These are phyloP conservation scores for Diddensiella transvaalensis DNA, from an alignment of 805 yeast genomes.

Conservation along the genomic window DNA sequence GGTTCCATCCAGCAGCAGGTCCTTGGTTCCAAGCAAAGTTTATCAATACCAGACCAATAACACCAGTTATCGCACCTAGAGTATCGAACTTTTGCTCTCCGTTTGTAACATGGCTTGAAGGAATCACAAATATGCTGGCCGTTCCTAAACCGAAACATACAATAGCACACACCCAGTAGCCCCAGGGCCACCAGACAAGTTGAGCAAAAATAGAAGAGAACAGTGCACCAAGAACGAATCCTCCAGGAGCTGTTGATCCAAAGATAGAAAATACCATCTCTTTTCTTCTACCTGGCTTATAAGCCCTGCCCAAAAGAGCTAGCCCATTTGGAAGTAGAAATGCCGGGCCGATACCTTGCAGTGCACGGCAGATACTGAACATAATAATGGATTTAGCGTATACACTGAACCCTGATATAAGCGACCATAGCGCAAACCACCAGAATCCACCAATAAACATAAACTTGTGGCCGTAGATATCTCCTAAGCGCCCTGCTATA, in stretches of 20 bases:
- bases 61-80: constrained; percentile 54
- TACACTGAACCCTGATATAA: constrained; percentile 55
- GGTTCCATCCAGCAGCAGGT: constrained; percentile 65
- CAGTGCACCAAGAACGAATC: constrained; percentile 53
- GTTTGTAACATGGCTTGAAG: constrained; percentile 17
- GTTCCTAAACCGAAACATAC: constrained; percentile 23
- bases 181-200: constrained; percentile 58
- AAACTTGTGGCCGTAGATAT: constrained; percentile 58
- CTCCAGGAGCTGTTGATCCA: constrained; percentile 62
- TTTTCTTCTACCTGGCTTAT: constrained; percentile 47
- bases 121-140: constrained; percentile 30
- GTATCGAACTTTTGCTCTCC: constrained; percentile 40
- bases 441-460: constrained; percentile 52
- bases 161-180: constrained; percentile 47
- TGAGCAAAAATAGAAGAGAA: constrained; percentile 49
- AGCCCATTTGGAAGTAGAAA: constrained; percentile 56
- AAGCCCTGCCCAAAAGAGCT: constrained; percentile 46
- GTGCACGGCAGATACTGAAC: constrained; percentile 45
- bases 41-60: constrained; percentile 56
- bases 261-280: constrained; percentile 52
- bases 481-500: constrained; percentile 68
- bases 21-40: constrained; percentile 76
- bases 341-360: constrained; percentile 65
- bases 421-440: constrained; percentile 54
- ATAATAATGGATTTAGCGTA: constrained; percentile 36